Evolutionary conservation across 441 rosid species (phyloP).

Genomic region (Gossypium laxum): DNA sequence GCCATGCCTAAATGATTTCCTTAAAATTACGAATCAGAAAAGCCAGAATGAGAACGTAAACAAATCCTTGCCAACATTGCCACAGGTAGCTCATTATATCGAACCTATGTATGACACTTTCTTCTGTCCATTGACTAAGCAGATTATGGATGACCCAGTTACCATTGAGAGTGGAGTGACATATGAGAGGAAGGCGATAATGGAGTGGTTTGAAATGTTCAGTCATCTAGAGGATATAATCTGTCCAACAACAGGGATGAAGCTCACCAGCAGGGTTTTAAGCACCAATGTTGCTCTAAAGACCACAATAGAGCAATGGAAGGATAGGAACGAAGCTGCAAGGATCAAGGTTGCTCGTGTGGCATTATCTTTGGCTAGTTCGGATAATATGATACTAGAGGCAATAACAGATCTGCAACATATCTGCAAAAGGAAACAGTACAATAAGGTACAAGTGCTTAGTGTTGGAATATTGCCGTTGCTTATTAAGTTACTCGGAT

Average conservation of each 20-base stretch:
- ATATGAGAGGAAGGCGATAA: slow-evolving; percentile 57
- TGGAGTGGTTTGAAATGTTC: slow-evolving; percentile 47
- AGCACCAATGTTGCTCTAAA: slow-evolving; percentile 47
- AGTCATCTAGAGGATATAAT: slow-evolving; percentile 31
- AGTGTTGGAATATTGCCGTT: slow-evolving; percentile 52
- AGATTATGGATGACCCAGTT: slow-evolving; percentile 82
- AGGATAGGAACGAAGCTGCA: slow-evolving; percentile 55
- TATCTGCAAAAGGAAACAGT: slow-evolving; percentile 43
- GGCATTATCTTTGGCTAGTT: slow-evolving; percentile 64
- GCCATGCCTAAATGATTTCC: slow-evolving; percentile 24
- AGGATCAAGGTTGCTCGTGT: slow-evolving; percentile 60
- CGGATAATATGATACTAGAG: slow-evolving; percentile 54
- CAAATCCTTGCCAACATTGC: slow-evolving; percentile 30
- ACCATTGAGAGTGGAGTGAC: slow-evolving; percentile 68
- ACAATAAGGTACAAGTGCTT: slow-evolving; percentile 41
- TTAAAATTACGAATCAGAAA: slow-evolving; percentile 21
- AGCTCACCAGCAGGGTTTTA: slow-evolving; percentile 32
- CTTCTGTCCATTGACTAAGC: slow-evolving; percentile 71
- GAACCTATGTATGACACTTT: slow-evolving; percentile 71
- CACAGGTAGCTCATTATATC: slow-evolving; percentile 36
- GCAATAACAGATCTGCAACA: slow-evolving; percentile 54
- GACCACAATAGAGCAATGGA: slow-evolving; percentile 72
- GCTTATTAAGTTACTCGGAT: slow-evolving; percentile 37
- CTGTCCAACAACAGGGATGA: slow-evolving; percentile 53
- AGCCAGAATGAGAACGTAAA: slow-evolving; percentile 28